These are phyloP conservation scores for Endotrypanum monterogeii DNA, from an alignment of 208 protist genomes.

Conservation along the genomic window DNA sequence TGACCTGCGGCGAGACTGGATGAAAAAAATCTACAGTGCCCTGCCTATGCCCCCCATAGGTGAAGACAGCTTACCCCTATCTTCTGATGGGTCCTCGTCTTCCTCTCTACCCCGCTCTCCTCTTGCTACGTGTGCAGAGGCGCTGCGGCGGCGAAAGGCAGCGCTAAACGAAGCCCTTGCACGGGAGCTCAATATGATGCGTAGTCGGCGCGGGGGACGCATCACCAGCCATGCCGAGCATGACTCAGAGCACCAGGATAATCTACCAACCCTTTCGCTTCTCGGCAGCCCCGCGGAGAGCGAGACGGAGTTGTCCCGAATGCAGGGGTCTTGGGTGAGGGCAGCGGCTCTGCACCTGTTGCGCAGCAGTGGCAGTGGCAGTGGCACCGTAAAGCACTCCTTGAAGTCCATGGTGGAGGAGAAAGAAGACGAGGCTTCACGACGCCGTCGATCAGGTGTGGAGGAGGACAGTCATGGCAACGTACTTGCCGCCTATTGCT, in stretches of 20 bases:
- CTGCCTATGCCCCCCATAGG: constrained; percentile 10
- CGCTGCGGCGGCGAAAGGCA: constrained; percentile 18
- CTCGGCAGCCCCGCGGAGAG: neutral
- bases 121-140: neutral
- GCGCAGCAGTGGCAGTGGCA: constrained; percentile 10
- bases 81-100: constrained; percentile 8
- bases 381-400: neutral
- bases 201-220: constrained; percentile 32
- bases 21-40: constrained; percentile 45
- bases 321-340: constrained; percentile 43
- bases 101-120: constrained; percentile 8
- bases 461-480: constrained; percentile 31
- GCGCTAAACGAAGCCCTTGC: constrained; percentile 59
- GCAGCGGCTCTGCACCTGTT: constrained; percentile 42
- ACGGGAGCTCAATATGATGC: constrained; percentile 52
- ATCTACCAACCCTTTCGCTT: constrained; percentile 2
- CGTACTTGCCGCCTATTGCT: constrained; percentile 74
- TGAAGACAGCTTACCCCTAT: constrained; percentile 11
- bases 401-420: neutral
- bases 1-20: constrained; percentile 58
- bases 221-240: neutral
- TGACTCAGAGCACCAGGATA: neutral
- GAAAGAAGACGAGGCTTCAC: neutral
- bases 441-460: neutral
- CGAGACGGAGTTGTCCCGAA: constrained; percentile 20